Base-by-base conservation (phyloP, 148 eudicot species). In the Talinum fruticosum region DNA sequence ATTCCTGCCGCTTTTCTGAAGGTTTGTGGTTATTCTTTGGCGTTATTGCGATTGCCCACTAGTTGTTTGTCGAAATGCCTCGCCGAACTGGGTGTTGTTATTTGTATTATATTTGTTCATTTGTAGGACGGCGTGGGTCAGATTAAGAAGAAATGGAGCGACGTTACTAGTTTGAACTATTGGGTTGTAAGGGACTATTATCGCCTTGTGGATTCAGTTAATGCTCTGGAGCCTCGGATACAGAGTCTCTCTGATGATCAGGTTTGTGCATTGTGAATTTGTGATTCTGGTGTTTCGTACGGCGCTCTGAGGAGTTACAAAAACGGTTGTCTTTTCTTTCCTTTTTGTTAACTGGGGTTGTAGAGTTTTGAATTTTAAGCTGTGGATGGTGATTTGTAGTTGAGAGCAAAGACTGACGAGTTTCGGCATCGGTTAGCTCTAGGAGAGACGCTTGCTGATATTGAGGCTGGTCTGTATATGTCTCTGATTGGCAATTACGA, bases 131-230 rank as follows among this genome's bases (percentile, higher is more conserved):
- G 85, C 41, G 72, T 89, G 16, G 89, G 88, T 51, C 84, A 70
- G 59, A 57, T 84, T 65, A 77, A 79, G 71, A 93, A 90, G 84
- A 82, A 80, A 54, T 96, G 90, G 90, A 85, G 80, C 72, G 96
- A 91, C 78, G 70, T 85, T 69, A 85, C 87, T 29, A 87, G 93
- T 84, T 90, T 90, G 85, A 96, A 96, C 79, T 76, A 89, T 59
- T 96, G 98, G 99, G 97, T 93, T 77, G 97, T 96, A 16, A 77
- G 82, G 84, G 99, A 96, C 79, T 96, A 96, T 78, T 83, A 91
- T 74, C 91, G 97, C n/a, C 95, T 96, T 18, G 98, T 96, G 66
- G 86, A 79, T 66, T 85, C 88, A 51, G 99, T 96, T 72, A 96
- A 89, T 78, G 84, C 80, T 34, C 36, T 93, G 13, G 99, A 96